Evolutionary conservation across 345 rosid species (phyloP).

Genomic region (Nasturtium officinale): DNA sequence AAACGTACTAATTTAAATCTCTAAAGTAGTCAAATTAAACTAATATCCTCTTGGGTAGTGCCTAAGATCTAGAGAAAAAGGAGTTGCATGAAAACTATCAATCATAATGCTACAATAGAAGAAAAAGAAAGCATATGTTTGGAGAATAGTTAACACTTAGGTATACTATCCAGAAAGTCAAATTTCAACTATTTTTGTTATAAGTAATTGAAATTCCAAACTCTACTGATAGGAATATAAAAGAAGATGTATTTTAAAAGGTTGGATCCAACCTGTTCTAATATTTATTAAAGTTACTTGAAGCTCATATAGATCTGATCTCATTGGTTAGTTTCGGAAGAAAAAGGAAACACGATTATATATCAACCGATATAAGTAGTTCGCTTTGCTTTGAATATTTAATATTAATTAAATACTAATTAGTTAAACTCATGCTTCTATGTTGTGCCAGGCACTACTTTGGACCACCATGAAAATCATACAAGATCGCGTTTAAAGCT

Average conservation of each 20-base stretch:
- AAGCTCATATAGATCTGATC: conserved; percentile 4
- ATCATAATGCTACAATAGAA: conserved; percentile 12
- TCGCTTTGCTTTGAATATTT: neutral
- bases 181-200: conserved; percentile 18
- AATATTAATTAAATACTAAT: too few relatives aligned
- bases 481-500: conserved; percentile 39
- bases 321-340: conserved; percentile 23
- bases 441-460: conserved; percentile 42
- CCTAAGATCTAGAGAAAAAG: conserved; percentile 15
- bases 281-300: neutral
- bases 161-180: conserved; percentile 10
- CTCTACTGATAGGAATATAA: neutral
- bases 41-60: neutral
- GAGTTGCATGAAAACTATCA: conserved; percentile 27
- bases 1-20: conserved; percentile 20
- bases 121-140: neutral
- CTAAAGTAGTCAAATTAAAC: conserved; percentile 24
- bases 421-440: conserved; percentile 27
- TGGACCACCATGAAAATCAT: conserved; percentile 46
- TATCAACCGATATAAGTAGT: conserved; percentile 1
- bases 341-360: neutral
- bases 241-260: conserved; percentile 7
- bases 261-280: neutral
- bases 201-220: conserved; percentile 17
- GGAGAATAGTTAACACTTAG: conserved; percentile 16